Evolutionary conservation across 106 monocot genomes (phyloP), one percentile per base, ranked within the genome.

Genomic region (Dendrobium huoshanense): DNA sequence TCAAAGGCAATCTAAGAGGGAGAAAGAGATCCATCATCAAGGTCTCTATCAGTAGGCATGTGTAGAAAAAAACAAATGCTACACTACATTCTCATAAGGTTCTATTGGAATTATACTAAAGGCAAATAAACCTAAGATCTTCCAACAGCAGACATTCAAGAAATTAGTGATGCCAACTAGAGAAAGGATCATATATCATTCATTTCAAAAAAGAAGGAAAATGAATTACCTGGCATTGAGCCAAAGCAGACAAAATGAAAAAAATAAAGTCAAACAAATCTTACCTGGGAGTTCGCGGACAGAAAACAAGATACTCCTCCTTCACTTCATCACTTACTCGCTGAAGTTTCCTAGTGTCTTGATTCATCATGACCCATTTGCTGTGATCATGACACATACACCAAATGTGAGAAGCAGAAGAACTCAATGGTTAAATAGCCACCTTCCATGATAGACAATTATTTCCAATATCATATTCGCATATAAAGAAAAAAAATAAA

Each of bases 281-380:
- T 82, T 87, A 99, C 99, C 99, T 90, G 72, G 83, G 93, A 78
- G 90, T 85, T 88, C 85, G 82, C 58, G 99, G 99, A 76, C 93
- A 93, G 80, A 90, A 93, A 80, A 95, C 88, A 54, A 99, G 85
- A 83, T 90, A 87, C 82, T 99, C 99, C 79, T 99, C 99, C 80
- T 90, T 91, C 77, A 99, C 99, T 85, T 93, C 95, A 84, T 99
- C 99, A 82, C 77, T 99, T 56, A 99, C 99, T 86, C 99, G 80
- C 68, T 99, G 99, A 86, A 99, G 93, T 45, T 83, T 93, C 73
- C 99, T 88, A 25, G 95, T 93, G 77, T 95, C 91, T 90, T 95
- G 92, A 80, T 99, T 93, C 99, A 99, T 99, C 99, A 99, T 99
- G 79, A 95, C 99, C 99, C 99, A 99, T 68, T 95, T 99, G 77